Conservation (phyloP, 2,329 filamentous ascomycete genomes). For the Aspergillus sp. region DNA sequence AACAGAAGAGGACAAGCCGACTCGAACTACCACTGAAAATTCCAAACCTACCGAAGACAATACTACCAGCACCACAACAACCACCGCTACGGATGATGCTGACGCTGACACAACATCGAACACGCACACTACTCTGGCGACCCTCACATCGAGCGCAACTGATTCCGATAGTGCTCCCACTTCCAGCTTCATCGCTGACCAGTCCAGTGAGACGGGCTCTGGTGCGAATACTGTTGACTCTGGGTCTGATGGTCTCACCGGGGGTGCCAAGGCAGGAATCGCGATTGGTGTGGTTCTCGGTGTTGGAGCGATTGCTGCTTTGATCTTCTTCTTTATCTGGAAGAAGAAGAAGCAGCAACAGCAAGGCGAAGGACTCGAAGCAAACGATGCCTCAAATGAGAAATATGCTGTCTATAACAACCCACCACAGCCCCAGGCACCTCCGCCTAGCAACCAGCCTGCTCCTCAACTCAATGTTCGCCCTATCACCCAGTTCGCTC, state of each 20-base stretch:
- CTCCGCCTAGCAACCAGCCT: constrained; percentile 39
- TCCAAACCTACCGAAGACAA: constrained; percentile 15
- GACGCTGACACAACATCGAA: constrained; percentile 7
- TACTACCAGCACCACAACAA: neutral
- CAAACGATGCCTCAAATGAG: constrained; percentile 58
- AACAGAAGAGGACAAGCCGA: constrained; percentile 15
- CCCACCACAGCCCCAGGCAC: constrained; percentile 27
- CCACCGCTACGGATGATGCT: constrained; percentile 5
- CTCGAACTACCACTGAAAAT: constrained; percentile 8
- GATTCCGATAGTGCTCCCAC: constrained; percentile 10
- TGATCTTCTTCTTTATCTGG: constrained; percentile 71
- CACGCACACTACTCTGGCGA: constrained; percentile 21
- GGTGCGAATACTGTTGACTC: constrained; percentile 23
- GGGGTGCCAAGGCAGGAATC: constrained; percentile 71
- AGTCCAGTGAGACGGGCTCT: constrained; percentile 25
- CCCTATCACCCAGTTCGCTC: constrained; percentile 80
- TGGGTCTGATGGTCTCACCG: constrained; percentile 40
- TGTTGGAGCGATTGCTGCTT: constrained; percentile 64
- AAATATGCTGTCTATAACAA: constrained; percentile 49
- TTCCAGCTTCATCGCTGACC: constrained; percentile 18
- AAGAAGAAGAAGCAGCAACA: constrained; percentile 64
- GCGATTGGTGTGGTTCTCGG: constrained; percentile 76
- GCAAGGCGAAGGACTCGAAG: constrained; percentile 38
- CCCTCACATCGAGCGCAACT: constrained; percentile 20
- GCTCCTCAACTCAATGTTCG: constrained; percentile 83